phyloP scores from a whole-genome alignment of 257 asterid species.

The Fraxinus anomala region DNA sequence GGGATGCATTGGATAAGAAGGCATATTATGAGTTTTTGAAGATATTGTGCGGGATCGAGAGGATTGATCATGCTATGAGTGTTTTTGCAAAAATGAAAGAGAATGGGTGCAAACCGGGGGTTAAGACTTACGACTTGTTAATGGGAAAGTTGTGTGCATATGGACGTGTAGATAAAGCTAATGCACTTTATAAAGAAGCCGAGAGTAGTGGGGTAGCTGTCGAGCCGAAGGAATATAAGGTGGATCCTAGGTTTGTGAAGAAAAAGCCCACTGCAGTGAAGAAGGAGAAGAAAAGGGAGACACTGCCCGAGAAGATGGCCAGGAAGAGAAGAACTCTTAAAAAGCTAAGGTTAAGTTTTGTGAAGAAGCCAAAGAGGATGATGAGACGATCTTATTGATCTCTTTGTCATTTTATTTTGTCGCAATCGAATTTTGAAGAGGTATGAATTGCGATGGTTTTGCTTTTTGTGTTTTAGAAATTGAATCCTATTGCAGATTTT shows the following conservation, averaged over 20 bases:
- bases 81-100: constrained; percentile 78
- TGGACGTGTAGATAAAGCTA: constrained; percentile 77
- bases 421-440: constrained; percentile 26
- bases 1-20: constrained; percentile 63
- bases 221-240: constrained; percentile 64
- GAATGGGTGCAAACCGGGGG: constrained; percentile 71
- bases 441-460: constrained; percentile 9
- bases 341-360: constrained; percentile 74
- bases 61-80: constrained; percentile 82
- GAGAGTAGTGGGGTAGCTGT: constrained; percentile 59
- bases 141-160: constrained; percentile 73
- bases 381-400: constrained; percentile 57
- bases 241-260: constrained; percentile 75
- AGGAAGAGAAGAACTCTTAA: constrained; percentile 77
- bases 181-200: constrained; percentile 79
- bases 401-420: constrained; percentile 22
- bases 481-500: constrained; percentile 11
- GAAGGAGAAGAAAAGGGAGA: constrained; percentile 86
- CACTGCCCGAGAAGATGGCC: constrained; percentile 96
- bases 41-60: constrained; percentile 85
- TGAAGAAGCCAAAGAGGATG: constrained; percentile 79
- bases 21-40: constrained; percentile 71
- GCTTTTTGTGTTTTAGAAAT: constrained; percentile 6
- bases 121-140: constrained; percentile 77
- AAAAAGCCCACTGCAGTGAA: constrained; percentile 58